Conservation (phyloP, 2,329 filamentous ascomycete genomes). For the Trichophyton verrucosum region DNA sequence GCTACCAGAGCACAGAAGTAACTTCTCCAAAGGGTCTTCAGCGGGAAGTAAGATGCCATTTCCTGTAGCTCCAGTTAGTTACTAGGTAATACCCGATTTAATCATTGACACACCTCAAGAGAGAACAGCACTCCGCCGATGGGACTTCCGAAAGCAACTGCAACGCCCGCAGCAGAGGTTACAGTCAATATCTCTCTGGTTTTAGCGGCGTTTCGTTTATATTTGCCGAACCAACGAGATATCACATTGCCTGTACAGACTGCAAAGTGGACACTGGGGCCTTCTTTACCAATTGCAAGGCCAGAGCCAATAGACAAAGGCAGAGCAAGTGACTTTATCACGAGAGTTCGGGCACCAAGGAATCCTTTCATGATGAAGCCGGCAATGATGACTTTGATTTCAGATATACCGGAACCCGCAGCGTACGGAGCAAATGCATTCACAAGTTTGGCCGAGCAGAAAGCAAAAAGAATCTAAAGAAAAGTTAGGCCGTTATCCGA, state of each 20-base stretch:
- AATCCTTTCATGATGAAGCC: slow-evolving; percentile 99
- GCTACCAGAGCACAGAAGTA: slow-evolving; percentile 96
- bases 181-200: slow-evolving; percentile 91
- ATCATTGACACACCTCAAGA: slow-evolving; percentile 47
- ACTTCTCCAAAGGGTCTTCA: slow-evolving; percentile 95
- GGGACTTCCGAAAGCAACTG: slow-evolving; percentile 91
- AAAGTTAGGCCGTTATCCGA: neutral
- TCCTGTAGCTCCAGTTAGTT: slow-evolving; percentile 39
- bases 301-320: slow-evolving; percentile 89
- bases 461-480: slow-evolving; percentile 60
- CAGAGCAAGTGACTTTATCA: slow-evolving; percentile 87
- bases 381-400: slow-evolving; percentile 98
- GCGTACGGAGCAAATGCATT: slow-evolving; percentile 91
- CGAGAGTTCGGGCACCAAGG: slow-evolving; percentile 74
- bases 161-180: slow-evolving; percentile 86
- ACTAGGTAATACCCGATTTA: neutral
- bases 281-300: slow-evolving; percentile 90
- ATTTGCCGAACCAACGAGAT: slow-evolving; percentile 83
- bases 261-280: slow-evolving; percentile 96
- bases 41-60: slow-evolving; percentile 90
- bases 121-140: slow-evolving; percentile 96
- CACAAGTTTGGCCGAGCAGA: slow-evolving; percentile 70
- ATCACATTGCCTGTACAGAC: slow-evolving; percentile 97
- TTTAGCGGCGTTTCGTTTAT: slow-evolving; percentile 81
- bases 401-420: slow-evolving; percentile 89